Evolutionary conservation across 176 grass and related monocot genomes (phyloP), one percentile per base, ranked within the genome.

Genomic region (Alloteropsis semialata): DNA sequence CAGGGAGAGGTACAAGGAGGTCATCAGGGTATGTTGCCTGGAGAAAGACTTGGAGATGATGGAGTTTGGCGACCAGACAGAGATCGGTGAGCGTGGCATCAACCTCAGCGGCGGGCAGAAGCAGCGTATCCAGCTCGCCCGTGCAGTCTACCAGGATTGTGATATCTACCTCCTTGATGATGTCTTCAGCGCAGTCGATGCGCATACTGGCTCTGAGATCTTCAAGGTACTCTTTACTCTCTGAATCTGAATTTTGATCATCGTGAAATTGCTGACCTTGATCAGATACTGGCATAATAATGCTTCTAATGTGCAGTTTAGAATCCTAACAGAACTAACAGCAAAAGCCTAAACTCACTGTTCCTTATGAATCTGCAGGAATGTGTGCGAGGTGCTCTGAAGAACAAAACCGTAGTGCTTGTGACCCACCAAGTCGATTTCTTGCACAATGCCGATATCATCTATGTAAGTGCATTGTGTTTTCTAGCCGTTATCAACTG

Each of bases 361-460:
- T 18, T 62, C 0, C 43, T 13, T 84, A 3, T 49, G 14, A 50
- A 58, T 56, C 11, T 54, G 77, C 88, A 97, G 93, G 96, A 99
- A 81, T 99, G 96, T 53, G 77, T 96, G 37, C 76, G 89, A 74
- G 96, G 93, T 65, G 89, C 87, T 33, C 89, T 99, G 51, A 96
- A 90, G 81, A 60, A 90, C 80, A 96, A 99, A 83, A 99, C 96
- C 10, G 50, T 99, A 17, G 46, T 99, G 41, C 96, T 99, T 41
- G 93, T 99, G 65, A 96, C 96, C 18, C 96, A 99, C 77, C 96
- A 99, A 90, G 91, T 99, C 9, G 96, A 99, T 80, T 99, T 99
- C 83, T 83, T 99, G 79, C 96, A 96, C 89, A 99, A 99, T 69
- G 96, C 89, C 10, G 93, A 99, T 43, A 43, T 69, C 63, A 99